Evolutionary conservation across 2,329 filamentous ascomycete genomes (phyloP).

Genomic region (Clonostachys chloroleuca): DNA sequence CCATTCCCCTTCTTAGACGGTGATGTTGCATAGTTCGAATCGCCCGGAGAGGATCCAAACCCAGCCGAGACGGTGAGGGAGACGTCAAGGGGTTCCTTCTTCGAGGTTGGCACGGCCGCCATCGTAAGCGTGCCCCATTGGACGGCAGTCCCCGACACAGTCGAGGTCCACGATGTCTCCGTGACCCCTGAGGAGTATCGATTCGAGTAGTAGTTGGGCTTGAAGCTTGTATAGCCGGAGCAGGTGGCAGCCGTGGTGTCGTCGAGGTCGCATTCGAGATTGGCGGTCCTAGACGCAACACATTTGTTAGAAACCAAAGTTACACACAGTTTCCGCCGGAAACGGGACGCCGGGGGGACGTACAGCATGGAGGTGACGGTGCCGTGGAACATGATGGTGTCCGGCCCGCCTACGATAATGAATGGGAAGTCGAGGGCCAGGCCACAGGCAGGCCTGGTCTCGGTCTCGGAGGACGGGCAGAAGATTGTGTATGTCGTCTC

Average conservation of each 20-base stretch:
- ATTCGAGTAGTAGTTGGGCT: slow-evolving; percentile 29
- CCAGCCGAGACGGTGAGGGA: slow-evolving; percentile 7
- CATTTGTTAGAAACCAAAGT: neutral
- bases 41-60: neutral
- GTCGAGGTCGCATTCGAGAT: slow-evolving; percentile 32
- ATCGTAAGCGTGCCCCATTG: slow-evolving; percentile 39
- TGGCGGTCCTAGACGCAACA: neutral
- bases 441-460: slow-evolving; percentile 32
- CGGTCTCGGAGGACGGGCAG: slow-evolving; percentile 24
- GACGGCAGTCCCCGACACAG: slow-evolving; percentile 32
- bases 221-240: slow-evolving; percentile 41
- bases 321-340: neutral
- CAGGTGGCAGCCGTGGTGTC: slow-evolving; percentile 39
- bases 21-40: too few species aligned
- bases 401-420: slow-evolving; percentile 37
- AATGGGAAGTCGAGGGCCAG: slow-evolving; percentile 42
- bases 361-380: slow-evolving; percentile 37
- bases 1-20: too few species aligned
- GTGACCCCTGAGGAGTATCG: slow-evolving; percentile 34
- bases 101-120: slow-evolving; percentile 24
- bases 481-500: slow-evolving; percentile 44
- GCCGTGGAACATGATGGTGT: slow-evolving; percentile 36
- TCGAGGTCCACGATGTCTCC: slow-evolving; percentile 38
- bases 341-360: neutral
- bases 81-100: slow-evolving; percentile 16